phyloP scores from a whole-genome alignment of 2,329 filamentous ascomycete species.

The Botrytis tulipae region DNA sequence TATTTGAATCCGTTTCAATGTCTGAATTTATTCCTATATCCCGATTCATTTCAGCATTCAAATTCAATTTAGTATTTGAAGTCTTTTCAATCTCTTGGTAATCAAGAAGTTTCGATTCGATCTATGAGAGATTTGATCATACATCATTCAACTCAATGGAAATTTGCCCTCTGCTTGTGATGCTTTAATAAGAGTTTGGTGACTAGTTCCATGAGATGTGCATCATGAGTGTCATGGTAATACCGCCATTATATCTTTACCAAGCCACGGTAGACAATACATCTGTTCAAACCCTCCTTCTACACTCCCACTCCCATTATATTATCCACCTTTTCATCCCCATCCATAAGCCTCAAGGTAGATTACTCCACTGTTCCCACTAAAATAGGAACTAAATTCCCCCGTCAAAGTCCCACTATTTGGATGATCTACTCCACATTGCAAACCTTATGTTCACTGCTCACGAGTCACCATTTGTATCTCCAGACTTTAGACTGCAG shows the following conservation, averaged over 20 bases:
- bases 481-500: neutral
- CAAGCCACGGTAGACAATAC: neutral
- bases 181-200: neutral
- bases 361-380: neutral
- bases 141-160: neutral
- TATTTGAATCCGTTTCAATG: too few relatives aligned
- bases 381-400: neutral
- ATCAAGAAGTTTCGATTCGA: neutral
- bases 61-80: neutral
- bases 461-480: fast-evolving
- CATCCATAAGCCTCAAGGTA: neutral
- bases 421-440: neutral
- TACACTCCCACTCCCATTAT: neutral
- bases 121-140: neutral
- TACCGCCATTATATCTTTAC: neutral
- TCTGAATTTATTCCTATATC: too few relatives aligned
- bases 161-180: neutral
- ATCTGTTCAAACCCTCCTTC: too few relatives aligned
- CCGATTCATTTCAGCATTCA: too few relatives aligned
- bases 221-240: neutral
- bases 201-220: neutral
- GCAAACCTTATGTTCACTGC: neutral
- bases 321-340: neutral
- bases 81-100: neutral
- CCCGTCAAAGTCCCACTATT: neutral